Percentiles rank a stretch among this genome's conserved stretches.
Evolutionary conservation across 75 land plant species (phyloP).

Genomic region (Pseudotsuga menziesii): DNA sequence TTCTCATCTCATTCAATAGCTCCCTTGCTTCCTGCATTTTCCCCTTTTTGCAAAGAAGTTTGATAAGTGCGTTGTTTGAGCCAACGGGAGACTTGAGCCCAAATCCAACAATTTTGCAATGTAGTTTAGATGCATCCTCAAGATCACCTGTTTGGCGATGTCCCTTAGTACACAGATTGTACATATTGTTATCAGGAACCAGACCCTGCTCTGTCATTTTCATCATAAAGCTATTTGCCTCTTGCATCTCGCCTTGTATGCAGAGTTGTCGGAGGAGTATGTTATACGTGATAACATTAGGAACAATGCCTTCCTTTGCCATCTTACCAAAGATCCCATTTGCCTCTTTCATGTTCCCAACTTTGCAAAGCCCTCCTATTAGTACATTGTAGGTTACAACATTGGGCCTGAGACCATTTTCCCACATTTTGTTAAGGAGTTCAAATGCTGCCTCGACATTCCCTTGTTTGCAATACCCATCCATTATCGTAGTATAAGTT

Average conservation of each 20-base stretch:
- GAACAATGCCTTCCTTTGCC: conserved; percentile 56
- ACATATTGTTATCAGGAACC: conserved; percentile 56
- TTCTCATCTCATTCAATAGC: conserved; percentile 74
- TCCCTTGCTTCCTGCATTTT: conserved; percentile 57
- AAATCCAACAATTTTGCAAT: conserved; percentile 45
- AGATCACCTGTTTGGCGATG: conserved; percentile 62
- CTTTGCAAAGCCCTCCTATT: conserved; percentile 55
- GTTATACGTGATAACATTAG: conserved; percentile 68
- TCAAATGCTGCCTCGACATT: conserved; percentile 39
- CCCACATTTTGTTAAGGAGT: conserved; percentile 53
- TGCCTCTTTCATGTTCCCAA: conserved; percentile 62
- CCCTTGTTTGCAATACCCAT: conserved; percentile 59
- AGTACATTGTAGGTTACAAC: conserved; percentile 77
- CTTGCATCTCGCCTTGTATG: conserved; percentile 36
- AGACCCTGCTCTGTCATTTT: conserved; percentile 50
- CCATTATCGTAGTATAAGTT: conserved; percentile 67
- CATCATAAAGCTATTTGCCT: conserved; percentile 32
- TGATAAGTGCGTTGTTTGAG: conserved; percentile 66
- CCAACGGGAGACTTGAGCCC: conserved; percentile 38
- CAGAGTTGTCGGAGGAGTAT: conserved; percentile 52
- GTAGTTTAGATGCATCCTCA: conserved; percentile 56
- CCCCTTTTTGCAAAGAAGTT: conserved; percentile 50
- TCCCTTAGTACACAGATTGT: conserved; percentile 70
- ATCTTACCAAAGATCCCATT: conserved; percentile 52
- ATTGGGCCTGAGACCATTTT: conserved; percentile 51